Evolutionary conservation across 495 filamentous ascomycete genomes (phyloP).

Genomic region (Neurospora tetrasperma): DNA sequence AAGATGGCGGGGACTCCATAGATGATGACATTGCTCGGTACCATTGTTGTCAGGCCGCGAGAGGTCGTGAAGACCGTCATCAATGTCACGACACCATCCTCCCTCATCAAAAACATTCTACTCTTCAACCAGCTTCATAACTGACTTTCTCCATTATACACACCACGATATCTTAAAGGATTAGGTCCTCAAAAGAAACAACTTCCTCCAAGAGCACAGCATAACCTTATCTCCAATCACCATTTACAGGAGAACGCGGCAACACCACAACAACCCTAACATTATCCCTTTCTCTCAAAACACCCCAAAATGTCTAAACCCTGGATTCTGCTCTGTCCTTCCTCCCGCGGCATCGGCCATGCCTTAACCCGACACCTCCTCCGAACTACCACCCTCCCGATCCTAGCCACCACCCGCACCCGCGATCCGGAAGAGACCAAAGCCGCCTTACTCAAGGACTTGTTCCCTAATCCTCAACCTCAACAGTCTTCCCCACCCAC

Average conservation of each 20-base stretch:
- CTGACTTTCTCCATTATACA: too few relatives aligned
- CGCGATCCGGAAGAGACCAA: conserved; percentile 35
- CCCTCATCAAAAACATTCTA: too few relatives aligned
- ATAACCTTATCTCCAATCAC: too few relatives aligned
- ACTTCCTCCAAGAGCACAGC: too few relatives aligned
- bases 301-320: conserved; percentile 24
- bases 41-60: too few relatives aligned
- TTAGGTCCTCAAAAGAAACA: too few relatives aligned
- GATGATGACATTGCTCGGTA: neutral
- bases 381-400: conserved; percentile 50
- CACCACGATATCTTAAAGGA: too few relatives aligned
- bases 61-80: too few relatives aligned
- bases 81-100: too few relatives aligned
- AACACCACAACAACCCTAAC: too few relatives aligned
- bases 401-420: conserved; percentile 61
- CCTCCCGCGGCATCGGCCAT: conserved; percentile 66
- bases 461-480: conserved; percentile 24
- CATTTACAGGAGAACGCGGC: too few relatives aligned
- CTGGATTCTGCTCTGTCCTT: conserved; percentile 45
- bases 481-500: neutral
- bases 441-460: conserved; percentile 40
- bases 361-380: conserved; percentile 60
- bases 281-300: neutral
- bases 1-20: neutral
- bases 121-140: too few relatives aligned